Evolutionary conservation across 179 eudicot genomes (phyloP), one percentile per base, ranked within the genome.

Genomic region (Amaranthus tricolor): DNA sequence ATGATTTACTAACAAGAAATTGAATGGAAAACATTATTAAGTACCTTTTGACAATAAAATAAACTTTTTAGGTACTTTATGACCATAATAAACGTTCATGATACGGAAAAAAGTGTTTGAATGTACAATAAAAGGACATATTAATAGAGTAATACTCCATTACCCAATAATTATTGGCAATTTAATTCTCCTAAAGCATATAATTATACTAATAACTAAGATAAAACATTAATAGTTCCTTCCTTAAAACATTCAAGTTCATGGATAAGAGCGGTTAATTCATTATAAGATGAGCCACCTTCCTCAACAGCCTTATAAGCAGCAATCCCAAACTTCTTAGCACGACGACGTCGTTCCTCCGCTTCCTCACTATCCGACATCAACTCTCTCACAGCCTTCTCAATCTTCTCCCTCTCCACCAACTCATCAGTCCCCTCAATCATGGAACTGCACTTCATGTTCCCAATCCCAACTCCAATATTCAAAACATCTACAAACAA

Each of bases 371-470:
- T 9, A 43, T 64, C 20, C 0, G 50, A n/a, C 68, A 64, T 64
- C 68, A 64, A 15, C 68, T 64, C 68, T 6, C 49, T 64, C 17
- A 64, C 7, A 6, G 21, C 68, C 8, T 43, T 64, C 17, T 64
- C 68, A 7, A 64, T 64, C 4, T 7, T 43, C 44, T 45, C 68
- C 5, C 49, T 43, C 19, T 31, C 51, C 5, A 64, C 17, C 9
- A 64, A 15, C 50, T 64, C 68, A 8, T 44, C 49, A 2, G 21
- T 7, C 10, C 20, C 51, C 0, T 44, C 21, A 6, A 64, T 64
- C 50, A 16, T 16, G 51, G 51, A 43, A 17, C 68, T 64, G 51
- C 68, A 64, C 68, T 64, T 64, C 68, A 43, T 44, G 9, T 44
- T 15, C 24, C 68, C 68, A 0, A 64, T 21, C 51, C 49, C 68